A percentile compares a stretch with the other conserved stretches of the same genome.
These are phyloP conservation scores for Periconia digitata DNA, from an alignment of 2,329 filamentous ascomycete species.

Conservation along the genomic window DNA sequence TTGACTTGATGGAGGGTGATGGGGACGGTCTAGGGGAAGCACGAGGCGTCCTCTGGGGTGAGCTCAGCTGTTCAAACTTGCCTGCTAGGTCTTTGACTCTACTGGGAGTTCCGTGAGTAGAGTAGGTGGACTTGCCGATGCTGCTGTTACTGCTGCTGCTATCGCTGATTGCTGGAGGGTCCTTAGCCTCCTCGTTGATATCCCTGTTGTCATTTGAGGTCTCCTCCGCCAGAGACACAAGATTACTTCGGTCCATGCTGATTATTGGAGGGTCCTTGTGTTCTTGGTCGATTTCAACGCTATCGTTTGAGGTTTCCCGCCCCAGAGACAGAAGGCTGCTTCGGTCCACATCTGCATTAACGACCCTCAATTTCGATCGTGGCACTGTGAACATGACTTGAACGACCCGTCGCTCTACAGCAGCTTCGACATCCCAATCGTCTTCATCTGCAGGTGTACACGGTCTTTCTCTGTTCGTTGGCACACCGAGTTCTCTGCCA, in stretches of 20 bases:
- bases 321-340: constrained; percentile 29
- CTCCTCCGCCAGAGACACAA: constrained; percentile 28
- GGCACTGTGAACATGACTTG: constrained; percentile 87
- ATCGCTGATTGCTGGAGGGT: constrained; percentile 7
- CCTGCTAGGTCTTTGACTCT: constrained; percentile 35
- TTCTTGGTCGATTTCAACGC: not conserved
- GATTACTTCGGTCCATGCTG: constrained; percentile 24
- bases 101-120: constrained; percentile 13
- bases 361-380: constrained; percentile 81
- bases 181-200: not conserved
- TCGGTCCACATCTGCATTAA: constrained; percentile 60
- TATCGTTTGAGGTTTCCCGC: constrained; percentile 16
- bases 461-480: constrained; percentile 17
- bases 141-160: not conserved
- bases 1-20: constrained; percentile 21
- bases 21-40: constrained; percentile 20
- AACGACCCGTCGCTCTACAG: constrained; percentile 50
- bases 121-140: not conserved
- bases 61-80: constrained; percentile 29
- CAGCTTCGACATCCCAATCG: constrained; percentile 56
- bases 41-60: constrained; percentile 11
- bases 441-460: constrained; percentile 42
- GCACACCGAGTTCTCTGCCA: constrained; percentile 23
- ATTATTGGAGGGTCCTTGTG: not conserved
- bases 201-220: constrained; percentile 9